Base-by-base conservation (phyloP, 108 stramenopile genomes). In the Nitzschia palea region DNA sequence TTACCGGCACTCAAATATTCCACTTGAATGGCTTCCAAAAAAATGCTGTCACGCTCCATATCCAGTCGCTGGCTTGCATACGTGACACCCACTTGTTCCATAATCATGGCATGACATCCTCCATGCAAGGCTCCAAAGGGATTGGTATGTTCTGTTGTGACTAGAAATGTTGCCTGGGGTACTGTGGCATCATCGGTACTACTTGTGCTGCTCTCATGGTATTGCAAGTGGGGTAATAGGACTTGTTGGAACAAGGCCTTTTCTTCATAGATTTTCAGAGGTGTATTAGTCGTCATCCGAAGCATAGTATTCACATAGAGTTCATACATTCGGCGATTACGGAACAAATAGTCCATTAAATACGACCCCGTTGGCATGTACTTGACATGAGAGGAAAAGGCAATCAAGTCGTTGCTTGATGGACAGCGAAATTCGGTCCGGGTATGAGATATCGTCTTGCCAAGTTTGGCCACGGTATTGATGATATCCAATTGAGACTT, bases 51-150 rank as follows among this genome's bases (percentile, higher is more conserved):
- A 3, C 25, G 22, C 23, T 20, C 33, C 20, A 53, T 25, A 8
- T 48, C 18, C 18, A 48, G 22, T 18, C 5, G 17, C 17, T 17
- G 5, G 9, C 40, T 45, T 30, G 51, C 65, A 40, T 53, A 53
- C 1, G 50, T 25, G 12, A 50, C 34, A 3, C 33, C 65, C 10
- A 53, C 52, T 23, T 65, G 44, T 36, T 65, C 65, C 65, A 65
- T 65, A 2, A 65, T 22, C 65, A 65, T 65, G 1, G 65, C 65
- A 54, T 45, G 44, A 18, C 65, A 65, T 25, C 67, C 69, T 12
- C 69, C 69, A 36, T 70, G 69, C 43, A 70, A 22, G 17, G 59
- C 22, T 3, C 69, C 69, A 37, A 70, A 61, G 28, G 69, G 69
- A 51, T 70, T 70, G 45, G 32, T 51, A 51, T 70, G 69, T 52